phyloP scores from a whole-genome alignment of 306 rosid species.

The Vicia sativa region DNA sequence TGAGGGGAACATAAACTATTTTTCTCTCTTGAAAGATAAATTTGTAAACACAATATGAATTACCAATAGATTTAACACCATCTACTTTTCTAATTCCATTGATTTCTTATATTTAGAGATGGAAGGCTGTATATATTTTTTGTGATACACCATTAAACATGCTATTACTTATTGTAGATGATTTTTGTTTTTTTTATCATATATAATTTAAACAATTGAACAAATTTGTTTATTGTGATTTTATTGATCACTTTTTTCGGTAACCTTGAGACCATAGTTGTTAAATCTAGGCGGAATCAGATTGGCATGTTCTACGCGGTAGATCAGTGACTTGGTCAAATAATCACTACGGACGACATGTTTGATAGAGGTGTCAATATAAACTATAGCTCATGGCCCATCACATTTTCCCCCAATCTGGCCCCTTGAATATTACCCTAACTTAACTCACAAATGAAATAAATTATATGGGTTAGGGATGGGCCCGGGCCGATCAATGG shows the following conservation, averaged over 20 bases:
- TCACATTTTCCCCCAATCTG: neutral
- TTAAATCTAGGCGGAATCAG: too few relatives aligned
- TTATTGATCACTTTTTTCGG: neutral
- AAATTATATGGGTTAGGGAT: neutral
- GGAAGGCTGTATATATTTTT: too few relatives aligned
- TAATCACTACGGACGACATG: neutral
- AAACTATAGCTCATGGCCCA: neutral
- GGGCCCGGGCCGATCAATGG: conserved; percentile 10
- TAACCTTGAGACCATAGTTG: neutral
- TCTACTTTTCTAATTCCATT: too few relatives aligned
- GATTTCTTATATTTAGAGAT: too few relatives aligned
- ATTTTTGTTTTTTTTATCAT: too few relatives aligned
- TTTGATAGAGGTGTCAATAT: neutral
- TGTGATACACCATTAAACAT: neutral
- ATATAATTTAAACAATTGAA: neutral
- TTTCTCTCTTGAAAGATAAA: too few relatives aligned
- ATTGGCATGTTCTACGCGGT: neutral
- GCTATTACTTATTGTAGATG: neutral
- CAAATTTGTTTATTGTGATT: neutral
- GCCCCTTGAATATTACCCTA: neutral
- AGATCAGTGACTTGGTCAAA: neutral
- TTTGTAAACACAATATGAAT: too few relatives aligned
- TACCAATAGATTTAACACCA: too few relatives aligned
- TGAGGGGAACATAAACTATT: too few relatives aligned
- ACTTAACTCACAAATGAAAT: neutral